Evolutionary conservation across 352 stramenopile genomes (phyloP).

Genomic region (Phytopythium litorale): DNA sequence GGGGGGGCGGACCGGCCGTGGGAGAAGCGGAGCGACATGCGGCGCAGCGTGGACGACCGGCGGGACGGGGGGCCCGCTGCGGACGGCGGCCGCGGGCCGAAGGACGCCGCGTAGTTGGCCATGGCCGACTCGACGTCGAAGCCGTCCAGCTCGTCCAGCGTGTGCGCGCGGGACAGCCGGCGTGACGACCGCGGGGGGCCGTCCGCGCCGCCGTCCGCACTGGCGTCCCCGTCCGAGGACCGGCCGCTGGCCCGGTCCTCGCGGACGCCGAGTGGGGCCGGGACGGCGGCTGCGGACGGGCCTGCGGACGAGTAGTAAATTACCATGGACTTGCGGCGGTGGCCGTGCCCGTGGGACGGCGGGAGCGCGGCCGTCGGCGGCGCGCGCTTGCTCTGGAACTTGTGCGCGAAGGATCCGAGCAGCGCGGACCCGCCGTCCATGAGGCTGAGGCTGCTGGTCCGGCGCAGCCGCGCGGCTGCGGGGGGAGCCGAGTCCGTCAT

Average conservation of each 20-base stretch:
- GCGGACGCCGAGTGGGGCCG: not conserved
- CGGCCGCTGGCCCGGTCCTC: not conserved
- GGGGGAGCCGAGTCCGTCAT: slow-evolving; percentile 2
- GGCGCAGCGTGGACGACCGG: slow-evolving; percentile 24
- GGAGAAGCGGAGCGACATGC: slow-evolving; percentile 24
- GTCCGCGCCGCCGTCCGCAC: not conserved
- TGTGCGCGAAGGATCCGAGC: slow-evolving; percentile 14
- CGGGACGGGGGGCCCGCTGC: slow-evolving; percentile 9
- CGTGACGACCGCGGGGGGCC: not conserved
- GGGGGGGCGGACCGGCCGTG: not conserved
- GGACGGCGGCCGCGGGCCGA: slow-evolving; percentile 9
- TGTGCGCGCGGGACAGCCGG: slow-evolving; percentile 5
- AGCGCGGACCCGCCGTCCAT: slow-evolving; percentile 1
- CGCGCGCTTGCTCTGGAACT: slow-evolving; percentile 18
- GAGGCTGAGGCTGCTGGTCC: slow-evolving; percentile 19
- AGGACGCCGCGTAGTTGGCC: slow-evolving; percentile 23
- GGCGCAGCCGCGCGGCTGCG: slow-evolving; percentile 9
- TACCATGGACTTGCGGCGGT: slow-evolving; percentile 27
- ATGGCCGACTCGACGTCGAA: slow-evolving; percentile 24
- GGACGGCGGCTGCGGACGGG: not conserved
- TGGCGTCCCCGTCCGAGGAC: not conserved
- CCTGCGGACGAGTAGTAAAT: slow-evolving; percentile 26
- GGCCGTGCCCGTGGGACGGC: slow-evolving; percentile 14
- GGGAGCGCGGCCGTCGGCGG: slow-evolving; percentile 8
- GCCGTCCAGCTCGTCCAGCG: slow-evolving; percentile 6